Percentiles rank a stretch among this genome's conserved stretches.
phyloP scores from a whole-genome alignment of 352 stramenopile genomes.

The Nothophytophthora sp. region DNA sequence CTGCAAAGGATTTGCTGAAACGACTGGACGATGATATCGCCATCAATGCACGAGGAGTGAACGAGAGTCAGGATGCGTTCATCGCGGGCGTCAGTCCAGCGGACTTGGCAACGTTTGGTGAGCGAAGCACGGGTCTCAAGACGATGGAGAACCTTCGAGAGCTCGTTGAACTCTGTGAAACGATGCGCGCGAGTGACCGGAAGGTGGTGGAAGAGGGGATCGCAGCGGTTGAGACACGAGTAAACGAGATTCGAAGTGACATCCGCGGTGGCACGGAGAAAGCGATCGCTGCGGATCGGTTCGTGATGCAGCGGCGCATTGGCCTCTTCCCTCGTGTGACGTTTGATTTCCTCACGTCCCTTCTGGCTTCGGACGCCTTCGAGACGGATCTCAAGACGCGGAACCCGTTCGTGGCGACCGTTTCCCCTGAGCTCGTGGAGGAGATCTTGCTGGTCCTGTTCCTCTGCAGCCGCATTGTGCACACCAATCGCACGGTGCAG shows the following conservation, averaged over 20 bases:
- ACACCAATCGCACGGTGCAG: conserved; percentile 79
- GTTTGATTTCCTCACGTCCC: conserved; percentile 81
- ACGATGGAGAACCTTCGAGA: conserved; percentile 39
- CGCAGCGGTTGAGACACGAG: conserved; percentile 38
- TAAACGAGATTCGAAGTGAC: conserved; percentile 51
- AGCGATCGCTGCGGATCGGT: conserved; percentile 31
- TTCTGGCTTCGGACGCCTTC: conserved; percentile 63
- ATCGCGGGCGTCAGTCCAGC: conserved; percentile 60
- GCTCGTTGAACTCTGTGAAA: conserved; percentile 54
- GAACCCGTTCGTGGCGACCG: conserved; percentile 62
- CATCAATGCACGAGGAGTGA: conserved; percentile 75
- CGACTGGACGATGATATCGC: conserved; percentile 92
- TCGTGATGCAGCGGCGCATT: conserved; percentile 61
- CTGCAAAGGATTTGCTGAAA: conserved; percentile 93
- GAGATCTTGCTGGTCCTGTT: conserved; percentile 66
- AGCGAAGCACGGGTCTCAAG: conserved; percentile 3
- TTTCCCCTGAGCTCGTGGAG: conserved; percentile 38
- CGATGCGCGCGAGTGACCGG: conserved; percentile 55
- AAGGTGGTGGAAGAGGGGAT: conserved; percentile 56
- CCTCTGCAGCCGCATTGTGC: conserved; percentile 81
- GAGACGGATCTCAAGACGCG: conserved; percentile 57
- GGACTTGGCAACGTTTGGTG: conserved; percentile 29
- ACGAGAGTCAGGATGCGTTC: conserved; percentile 77
- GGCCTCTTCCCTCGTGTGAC: conserved; percentile 60
- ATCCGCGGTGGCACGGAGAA: conserved; percentile 24